These are phyloP conservation scores for Handroanthus guayacan DNA, from an alignment of 257 asterid species.

Conservation along the genomic window DNA sequence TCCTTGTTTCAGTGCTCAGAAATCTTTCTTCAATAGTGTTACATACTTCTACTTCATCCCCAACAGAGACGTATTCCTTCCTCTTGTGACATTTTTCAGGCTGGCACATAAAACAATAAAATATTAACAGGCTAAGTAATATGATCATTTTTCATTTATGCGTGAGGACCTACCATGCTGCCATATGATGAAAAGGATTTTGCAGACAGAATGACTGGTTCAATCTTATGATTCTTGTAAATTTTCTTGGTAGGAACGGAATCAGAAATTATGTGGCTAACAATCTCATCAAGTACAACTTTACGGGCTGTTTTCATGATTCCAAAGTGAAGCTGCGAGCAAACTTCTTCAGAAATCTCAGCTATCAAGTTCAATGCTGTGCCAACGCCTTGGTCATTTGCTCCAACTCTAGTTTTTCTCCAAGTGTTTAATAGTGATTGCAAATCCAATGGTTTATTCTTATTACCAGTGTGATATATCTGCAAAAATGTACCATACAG, in stretches of 20 bases:
- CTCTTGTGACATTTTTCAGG: constrained; percentile 42
- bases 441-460: constrained; percentile 63
- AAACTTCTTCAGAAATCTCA: constrained; percentile 73
- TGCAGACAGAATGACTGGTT: constrained; percentile 43
- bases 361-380: constrained; percentile 55
- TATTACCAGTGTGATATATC: constrained; percentile 70
- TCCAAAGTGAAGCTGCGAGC: constrained; percentile 75
- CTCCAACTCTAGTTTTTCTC: constrained; percentile 55
- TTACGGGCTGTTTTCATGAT: constrained; percentile 92
- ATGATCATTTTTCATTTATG: constrained; percentile 22
- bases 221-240: constrained; percentile 49
- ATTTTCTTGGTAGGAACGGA: constrained; percentile 60
- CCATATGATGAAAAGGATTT: constrained; percentile 44
- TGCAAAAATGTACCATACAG: constrained; percentile 49
- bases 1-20: constrained; percentile 39
- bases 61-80: constrained; percentile 42
- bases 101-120: constrained; percentile 50
- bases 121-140: constrained; percentile 10
- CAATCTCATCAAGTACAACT: constrained; percentile 83
- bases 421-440: constrained; percentile 62
- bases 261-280: constrained; percentile 69
- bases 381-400: constrained; percentile 45
- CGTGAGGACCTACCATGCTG: constrained; percentile 47
- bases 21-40: constrained; percentile 39
- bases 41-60: constrained; percentile 48